A percentile compares a stretch with the other conserved stretches of the same genome.
These are phyloP conservation scores for Hymenoscyphus albidus DNA, from an alignment of 2,329 filamentous ascomycete species.

Conservation along the genomic window DNA sequence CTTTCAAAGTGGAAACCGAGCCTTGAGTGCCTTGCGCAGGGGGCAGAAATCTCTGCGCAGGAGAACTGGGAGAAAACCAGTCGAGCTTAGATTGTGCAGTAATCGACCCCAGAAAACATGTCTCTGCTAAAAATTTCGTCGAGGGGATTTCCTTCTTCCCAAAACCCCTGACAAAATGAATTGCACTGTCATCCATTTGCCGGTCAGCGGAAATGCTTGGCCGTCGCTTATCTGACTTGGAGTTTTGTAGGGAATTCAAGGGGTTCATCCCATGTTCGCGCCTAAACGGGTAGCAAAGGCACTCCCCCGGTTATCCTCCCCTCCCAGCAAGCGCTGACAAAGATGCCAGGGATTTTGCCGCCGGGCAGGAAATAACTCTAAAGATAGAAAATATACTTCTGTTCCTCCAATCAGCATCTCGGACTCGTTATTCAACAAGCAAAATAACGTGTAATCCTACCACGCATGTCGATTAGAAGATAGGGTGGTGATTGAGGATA, in stretches of 20 bases:
- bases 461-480: neutral
- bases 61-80: neutral
- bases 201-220: neutral
- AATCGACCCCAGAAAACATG: neutral
- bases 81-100: neutral
- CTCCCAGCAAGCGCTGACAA: neutral
- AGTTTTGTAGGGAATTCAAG: neutral
- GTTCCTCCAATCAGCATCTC: neutral
- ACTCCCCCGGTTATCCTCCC: neutral
- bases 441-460: neutral
- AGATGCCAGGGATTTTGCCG: neutral
- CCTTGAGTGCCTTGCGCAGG: neutral
- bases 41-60: neutral
- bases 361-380: neutral
- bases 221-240: neutral
- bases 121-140: neutral
- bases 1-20: neutral
- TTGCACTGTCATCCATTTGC: neutral
- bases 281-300: neutral
- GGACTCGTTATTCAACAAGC: neutral
- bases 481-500: neutral
- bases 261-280: neutral
- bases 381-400: neutral
- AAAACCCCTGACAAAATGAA: neutral
- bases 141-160: neutral